Evolutionary conservation across 202 grass and related monocot species (phyloP).

Genomic region (Digitaria exilis): DNA sequence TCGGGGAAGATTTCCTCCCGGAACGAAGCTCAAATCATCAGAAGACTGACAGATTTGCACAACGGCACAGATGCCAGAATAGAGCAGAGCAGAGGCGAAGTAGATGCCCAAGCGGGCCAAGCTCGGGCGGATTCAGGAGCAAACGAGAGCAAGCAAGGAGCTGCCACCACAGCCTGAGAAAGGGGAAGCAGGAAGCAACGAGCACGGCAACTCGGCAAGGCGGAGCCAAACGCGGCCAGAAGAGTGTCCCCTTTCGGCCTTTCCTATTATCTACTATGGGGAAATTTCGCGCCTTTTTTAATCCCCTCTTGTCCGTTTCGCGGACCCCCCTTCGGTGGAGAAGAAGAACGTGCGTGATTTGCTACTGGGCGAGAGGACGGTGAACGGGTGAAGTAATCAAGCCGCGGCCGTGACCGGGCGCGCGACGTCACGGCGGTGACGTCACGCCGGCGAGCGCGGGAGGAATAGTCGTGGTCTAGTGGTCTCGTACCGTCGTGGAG

Average conservation of each 20-base stretch:
- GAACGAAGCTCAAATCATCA: neutral
- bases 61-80: no score
- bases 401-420: slow-evolving; percentile 24
- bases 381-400: neutral
- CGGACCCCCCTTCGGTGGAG: neutral
- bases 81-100: neutral
- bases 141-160: neutral
- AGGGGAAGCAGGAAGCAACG: neutral
- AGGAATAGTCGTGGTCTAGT: neutral
- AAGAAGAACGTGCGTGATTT: slow-evolving; percentile 32
- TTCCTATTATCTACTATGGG: neutral
- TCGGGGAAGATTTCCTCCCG: neutral
- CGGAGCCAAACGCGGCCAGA: neutral
- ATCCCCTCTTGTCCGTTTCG: neutral
- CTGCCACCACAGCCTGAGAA: neutral
- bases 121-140: neutral
- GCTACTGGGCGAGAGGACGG: neutral
- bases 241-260: neutral
- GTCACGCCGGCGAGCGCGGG: neutral
- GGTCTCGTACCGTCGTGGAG: neutral
- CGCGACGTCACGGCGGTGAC: slow-evolving; percentile 40
- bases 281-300: slow-evolving; percentile 28
- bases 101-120: neutral
- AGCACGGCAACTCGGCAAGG: neutral
- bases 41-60: neutral